Evolutionary conservation across 2,329 filamentous ascomycete species (phyloP).

Genomic region (Lachnellula suecica): DNA sequence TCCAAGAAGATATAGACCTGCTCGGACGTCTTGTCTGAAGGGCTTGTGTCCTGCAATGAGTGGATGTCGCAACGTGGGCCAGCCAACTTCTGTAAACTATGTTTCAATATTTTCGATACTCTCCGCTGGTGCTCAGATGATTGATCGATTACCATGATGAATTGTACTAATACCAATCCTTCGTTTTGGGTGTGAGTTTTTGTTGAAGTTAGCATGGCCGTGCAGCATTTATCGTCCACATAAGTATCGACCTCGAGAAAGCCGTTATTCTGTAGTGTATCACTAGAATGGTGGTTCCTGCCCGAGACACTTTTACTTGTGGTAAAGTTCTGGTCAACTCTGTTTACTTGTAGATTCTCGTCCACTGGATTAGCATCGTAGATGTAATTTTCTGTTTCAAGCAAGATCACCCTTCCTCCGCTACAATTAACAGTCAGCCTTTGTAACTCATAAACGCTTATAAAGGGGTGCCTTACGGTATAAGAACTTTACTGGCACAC

Average conservation of each 20-base stretch:
- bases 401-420: background rate
- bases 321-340: background rate
- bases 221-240: background rate
- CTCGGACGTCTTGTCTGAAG: background rate
- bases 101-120: background rate
- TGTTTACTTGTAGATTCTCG: background rate
- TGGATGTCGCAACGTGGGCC: background rate
- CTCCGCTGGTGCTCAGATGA: background rate
- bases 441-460: no score
- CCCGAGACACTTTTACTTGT: background rate
- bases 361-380: background rate
- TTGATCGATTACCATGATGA: background rate
- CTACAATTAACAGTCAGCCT: no score
- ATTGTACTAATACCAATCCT: background rate
- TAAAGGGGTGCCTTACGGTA: no score
- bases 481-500: no score
- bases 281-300: background rate
- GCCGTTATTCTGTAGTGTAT: background rate
- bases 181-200: background rate
- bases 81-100: background rate
- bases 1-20: background rate
- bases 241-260: background rate
- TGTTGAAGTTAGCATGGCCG: background rate
- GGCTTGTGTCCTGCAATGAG: background rate
- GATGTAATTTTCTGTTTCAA: background rate